Evolutionary conservation across 768 basidiomycete genomes (phyloP).

Genomic region (Amanita polypyramis): DNA sequence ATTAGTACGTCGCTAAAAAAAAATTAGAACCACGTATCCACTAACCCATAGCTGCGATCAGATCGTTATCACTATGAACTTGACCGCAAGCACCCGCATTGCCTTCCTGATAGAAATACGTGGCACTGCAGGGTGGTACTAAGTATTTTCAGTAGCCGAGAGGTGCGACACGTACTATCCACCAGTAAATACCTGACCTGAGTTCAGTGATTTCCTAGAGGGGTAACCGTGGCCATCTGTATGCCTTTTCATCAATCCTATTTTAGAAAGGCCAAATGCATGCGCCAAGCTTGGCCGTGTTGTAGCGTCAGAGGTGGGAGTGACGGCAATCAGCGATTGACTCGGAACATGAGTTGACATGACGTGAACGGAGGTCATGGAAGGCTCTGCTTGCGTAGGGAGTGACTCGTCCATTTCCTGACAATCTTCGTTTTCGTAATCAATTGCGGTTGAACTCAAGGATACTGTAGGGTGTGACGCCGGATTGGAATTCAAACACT

Average conservation of each 20-base stretch:
- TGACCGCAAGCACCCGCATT: slow-evolving; percentile 74
- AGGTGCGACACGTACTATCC: slow-evolving; percentile 32
- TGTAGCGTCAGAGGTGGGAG: slow-evolving; percentile 7
- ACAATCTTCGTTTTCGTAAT: neutral
- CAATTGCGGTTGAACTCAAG: neutral
- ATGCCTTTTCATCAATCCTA: slow-evolving; percentile 3
- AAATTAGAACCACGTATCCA: slow-evolving; percentile 3
- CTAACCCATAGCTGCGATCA: slow-evolving; percentile 57
- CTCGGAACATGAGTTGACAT: slow-evolving; percentile 4
- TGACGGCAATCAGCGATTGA: slow-evolving; percentile 8
- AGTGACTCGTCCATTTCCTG: neutral
- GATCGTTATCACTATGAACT: slow-evolving; percentile 41
- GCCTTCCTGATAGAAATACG: slow-evolving; percentile 63
- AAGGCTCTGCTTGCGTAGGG: neutral
- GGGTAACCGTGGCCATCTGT: neutral
- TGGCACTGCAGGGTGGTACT: slow-evolving; percentile 33
- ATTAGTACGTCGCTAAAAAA: neutral
- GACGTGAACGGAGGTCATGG: neutral
- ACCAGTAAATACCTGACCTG: slow-evolving; percentile 19
- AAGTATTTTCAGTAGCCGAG: neutral
- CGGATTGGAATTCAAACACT: slow-evolving; percentile 1
- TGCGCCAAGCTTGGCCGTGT: slow-evolving; percentile 1
- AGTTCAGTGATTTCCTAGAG: neutral
- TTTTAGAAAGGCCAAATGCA: neutral
- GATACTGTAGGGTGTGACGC: slow-evolving; percentile 1